Percentiles rank a stretch among this genome's conserved stretches.
These are phyloP conservation scores for Lactarius akahatsu DNA, from an alignment of 768 basidiomycete species.

Conservation along the genomic window DNA sequence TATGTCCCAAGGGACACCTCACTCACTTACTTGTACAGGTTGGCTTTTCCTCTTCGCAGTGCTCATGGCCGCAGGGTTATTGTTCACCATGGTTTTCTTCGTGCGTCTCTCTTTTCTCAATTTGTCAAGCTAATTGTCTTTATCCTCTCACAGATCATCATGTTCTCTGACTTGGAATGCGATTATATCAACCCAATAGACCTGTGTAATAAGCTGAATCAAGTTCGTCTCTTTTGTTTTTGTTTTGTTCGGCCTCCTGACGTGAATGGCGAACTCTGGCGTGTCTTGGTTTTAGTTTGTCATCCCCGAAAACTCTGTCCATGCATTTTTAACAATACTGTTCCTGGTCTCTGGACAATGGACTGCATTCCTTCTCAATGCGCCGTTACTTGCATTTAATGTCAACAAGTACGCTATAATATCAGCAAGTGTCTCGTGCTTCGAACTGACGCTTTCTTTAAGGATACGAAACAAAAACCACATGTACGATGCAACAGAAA, in stretches of 20 bases:
- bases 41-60: conserved; percentile 98
- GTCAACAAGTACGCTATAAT: conserved; percentile 79
- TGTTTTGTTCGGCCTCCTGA: neutral
- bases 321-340: conserved; percentile 84
- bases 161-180: conserved; percentile 99
- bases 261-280: neutral
- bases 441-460: conserved; percentile 14
- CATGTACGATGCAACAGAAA: conserved; percentile 99
- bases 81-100: conserved; percentile 99
- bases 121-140: neutral
- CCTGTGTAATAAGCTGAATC: conserved; percentile 98
- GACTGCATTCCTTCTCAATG: conserved; percentile 88
- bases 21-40: conserved; percentile 45
- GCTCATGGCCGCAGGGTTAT: conserved; percentile 88
- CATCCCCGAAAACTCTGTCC: conserved; percentile 92
- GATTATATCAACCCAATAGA: conserved; percentile 99
- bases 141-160: conserved; percentile 77
- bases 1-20: neutral
- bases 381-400: conserved; percentile 85
- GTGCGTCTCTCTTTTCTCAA: conserved; percentile 53
- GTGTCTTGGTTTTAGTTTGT: conserved; percentile 70
- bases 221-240: conserved; percentile 50
- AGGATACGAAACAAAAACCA: conserved; percentile 92
- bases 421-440: neutral
- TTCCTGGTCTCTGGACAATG: conserved; percentile 98